Evolutionary conservation across 768 basidiomycete species (phyloP).

Genomic region (Tricholoma hemisulphureum): DNA sequence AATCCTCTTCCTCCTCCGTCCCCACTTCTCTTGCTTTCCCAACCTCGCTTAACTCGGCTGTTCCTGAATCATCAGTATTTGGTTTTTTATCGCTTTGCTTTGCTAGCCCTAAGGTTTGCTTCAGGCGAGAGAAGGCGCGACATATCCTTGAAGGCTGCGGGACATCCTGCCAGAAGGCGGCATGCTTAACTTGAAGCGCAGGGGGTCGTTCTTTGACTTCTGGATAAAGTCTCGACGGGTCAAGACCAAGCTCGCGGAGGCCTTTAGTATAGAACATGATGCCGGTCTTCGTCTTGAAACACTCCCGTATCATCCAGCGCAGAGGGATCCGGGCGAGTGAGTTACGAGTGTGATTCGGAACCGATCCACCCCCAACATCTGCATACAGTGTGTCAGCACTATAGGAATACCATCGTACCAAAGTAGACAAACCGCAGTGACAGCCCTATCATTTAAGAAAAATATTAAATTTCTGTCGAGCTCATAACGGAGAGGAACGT

Average conservation of each 20-base stretch:
- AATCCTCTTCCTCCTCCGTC: constrained; percentile 62
- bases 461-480: not conserved
- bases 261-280: constrained; percentile 55
- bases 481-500: not conserved
- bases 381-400: not conserved
- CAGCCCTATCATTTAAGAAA: not conserved
- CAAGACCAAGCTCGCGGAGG: constrained; percentile 49
- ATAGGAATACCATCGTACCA: not conserved
- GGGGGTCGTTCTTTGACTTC: constrained; percentile 38
- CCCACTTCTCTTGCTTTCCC: constrained; percentile 13
- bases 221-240: constrained; percentile 47
- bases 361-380: constrained; percentile 50
- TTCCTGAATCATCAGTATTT: not conserved
- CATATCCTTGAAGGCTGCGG: constrained; percentile 12
- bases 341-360: constrained; percentile 30
- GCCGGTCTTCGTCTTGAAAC: constrained; percentile 43
- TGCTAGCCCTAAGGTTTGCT: too few relatives aligned
- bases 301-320: constrained; percentile 59
- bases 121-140: constrained; percentile 2
- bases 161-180: constrained; percentile 25
- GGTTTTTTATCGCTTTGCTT: too few relatives aligned
- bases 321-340: constrained; percentile 54
- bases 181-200: constrained; percentile 23
- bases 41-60: not conserved
- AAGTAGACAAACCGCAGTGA: not conserved